A percentile compares a stretch with the other conserved stretches of the same genome.
Evolutionary conservation across 495 filamentous ascomycete species (phyloP).

Genomic region (Podospora comata): DNA sequence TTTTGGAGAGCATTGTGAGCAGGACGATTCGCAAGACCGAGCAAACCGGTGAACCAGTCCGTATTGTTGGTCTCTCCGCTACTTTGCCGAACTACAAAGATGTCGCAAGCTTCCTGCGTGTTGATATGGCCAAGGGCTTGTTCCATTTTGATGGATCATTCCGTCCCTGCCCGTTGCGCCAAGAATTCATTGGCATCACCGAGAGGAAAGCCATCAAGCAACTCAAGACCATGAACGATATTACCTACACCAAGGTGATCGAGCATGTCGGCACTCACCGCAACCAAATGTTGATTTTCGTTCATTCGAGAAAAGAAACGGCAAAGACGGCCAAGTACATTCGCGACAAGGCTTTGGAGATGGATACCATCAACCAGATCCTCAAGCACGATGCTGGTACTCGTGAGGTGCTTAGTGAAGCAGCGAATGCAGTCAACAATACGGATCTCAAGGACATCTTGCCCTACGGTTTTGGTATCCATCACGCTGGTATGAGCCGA

Average conservation of each 20-base stretch:
- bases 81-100: slow-evolving; percentile 96
- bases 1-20: slow-evolving; percentile 95
- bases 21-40: slow-evolving; percentile 89
- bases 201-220: slow-evolving; percentile 99
- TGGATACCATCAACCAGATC: slow-evolving; percentile 95
- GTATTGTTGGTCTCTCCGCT: slow-evolving; percentile 88
- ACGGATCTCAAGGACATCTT: slow-evolving; percentile 89
- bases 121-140: slow-evolving; percentile 77
- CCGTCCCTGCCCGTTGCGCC: slow-evolving; percentile 85
- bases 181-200: slow-evolving; percentile 97
- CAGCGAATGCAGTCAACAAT: slow-evolving; percentile 79
- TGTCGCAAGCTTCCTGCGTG: slow-evolving; percentile 92
- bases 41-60: slow-evolving; percentile 86
- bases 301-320: slow-evolving; percentile 96
- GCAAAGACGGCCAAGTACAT: slow-evolving; percentile 96
- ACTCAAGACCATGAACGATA: slow-evolving; percentile 98
- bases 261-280: slow-evolving; percentile 89
- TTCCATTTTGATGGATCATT: slow-evolving; percentile 97
- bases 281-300: slow-evolving; percentile 98
- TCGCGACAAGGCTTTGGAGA: slow-evolving; percentile 89
- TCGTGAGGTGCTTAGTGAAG: slow-evolving; percentile 78
- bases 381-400: slow-evolving; percentile 90
- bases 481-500: slow-evolving; percentile 95
- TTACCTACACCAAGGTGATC: slow-evolving; percentile 95
- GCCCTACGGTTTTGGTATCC: slow-evolving; percentile 95